Evolutionary conservation across 2,329 filamentous ascomycete species (phyloP), one percentile per base, ranked within the genome.

Genomic region (Sphaerulina populicola): DNA sequence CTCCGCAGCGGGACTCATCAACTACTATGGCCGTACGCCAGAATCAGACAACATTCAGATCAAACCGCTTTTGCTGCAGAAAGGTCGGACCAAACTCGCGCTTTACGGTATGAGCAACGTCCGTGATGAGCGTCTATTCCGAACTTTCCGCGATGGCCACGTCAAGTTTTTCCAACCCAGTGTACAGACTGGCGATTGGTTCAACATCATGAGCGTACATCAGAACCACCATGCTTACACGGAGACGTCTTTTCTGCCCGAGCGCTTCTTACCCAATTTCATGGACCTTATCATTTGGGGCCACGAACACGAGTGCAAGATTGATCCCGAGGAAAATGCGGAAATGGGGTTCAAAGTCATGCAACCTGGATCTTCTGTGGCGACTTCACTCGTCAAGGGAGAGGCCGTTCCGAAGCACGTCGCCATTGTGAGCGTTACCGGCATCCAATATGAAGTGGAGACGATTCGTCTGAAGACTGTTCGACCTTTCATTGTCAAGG

Each of bases 51-150:
- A 95, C 57, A 94, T 98, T 60, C 78, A 88, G 49, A 80, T 94
- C 59, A 96, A 94, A 67, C 93, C 93, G 0, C 83, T 98, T 5
- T 74, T 98, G 4, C 75, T 98, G 1, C 93, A 97, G 64, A 98
- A 98, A 64, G 93, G 93, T 1, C 76, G 80, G 23, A 98, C 93
- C 0, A 97, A 96, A 68, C 75, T 98, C 23, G 91, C 93, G 0
- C 73, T 98, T 0, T 98, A 94, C 61, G 93, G 94, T 0, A 77
- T 98, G 69, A 95, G 90, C 66, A 98, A 98, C 61, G 89, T 98
- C 2, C 83, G 93, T 39, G 93, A 98, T 63, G 94, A 98, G 71
- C 82, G 94, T 36, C 78, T 98, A 68, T 94, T 94, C 64, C 82
- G 91, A 39, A 97, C 90, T 0, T 98, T 97, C 66, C 77, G 89